Evolutionary conservation across 352 stramenopile species (phyloP).

Genomic region (Phytophthora pistaciae): DNA sequence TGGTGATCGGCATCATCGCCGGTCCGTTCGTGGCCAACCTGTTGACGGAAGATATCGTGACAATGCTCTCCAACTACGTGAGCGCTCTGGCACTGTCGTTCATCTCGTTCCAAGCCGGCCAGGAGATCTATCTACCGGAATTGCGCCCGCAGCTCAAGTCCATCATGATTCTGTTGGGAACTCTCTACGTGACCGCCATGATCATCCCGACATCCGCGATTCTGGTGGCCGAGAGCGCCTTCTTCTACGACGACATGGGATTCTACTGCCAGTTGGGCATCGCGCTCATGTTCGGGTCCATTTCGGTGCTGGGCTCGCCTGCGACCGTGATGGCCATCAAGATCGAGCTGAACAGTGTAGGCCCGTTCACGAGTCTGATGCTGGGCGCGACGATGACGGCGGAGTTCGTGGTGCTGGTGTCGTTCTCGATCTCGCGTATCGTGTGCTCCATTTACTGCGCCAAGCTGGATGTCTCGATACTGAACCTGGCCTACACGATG

Average conservation of each 20-base stretch:
- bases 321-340: conserved; percentile 38
- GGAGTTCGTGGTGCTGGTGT: conserved; percentile 80
- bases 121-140: not conserved
- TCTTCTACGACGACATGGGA: not conserved
- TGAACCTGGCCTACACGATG: conserved; percentile 65
- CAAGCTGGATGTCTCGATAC: conserved; percentile 61
- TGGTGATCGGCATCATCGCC: not conserved
- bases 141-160: not conserved
- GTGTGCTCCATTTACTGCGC: conserved; percentile 72
- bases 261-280: not conserved
- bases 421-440: conserved; percentile 73
- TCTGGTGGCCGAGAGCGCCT: not conserved
- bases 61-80: not conserved
- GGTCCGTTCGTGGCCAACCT: not conserved
- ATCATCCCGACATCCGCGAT: not conserved
- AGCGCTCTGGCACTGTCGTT: not conserved
- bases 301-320: not conserved
- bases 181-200: not conserved
- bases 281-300: not conserved
- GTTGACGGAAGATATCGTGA: not conserved
- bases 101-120: not conserved
- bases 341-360: conserved; percentile 76
- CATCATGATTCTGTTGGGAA: not conserved
- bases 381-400: conserved; percentile 73
- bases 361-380: conserved; percentile 82